phyloP scores from a whole-genome alignment of 495 filamentous ascomycete genomes.

The Apodospora peruviana region DNA sequence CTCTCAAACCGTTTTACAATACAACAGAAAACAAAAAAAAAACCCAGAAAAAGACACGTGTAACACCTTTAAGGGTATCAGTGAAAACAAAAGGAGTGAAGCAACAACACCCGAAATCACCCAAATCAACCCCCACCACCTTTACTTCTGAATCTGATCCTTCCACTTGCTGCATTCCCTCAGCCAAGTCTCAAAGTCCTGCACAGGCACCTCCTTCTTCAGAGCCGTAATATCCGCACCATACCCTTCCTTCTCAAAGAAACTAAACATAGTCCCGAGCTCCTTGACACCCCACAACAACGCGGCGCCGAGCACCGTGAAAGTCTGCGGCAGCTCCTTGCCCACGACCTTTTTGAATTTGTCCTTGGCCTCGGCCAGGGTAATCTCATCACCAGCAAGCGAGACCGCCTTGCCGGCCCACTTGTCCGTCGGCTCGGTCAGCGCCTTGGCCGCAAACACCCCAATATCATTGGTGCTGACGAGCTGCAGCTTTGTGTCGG shows the following conservation, averaged over 20 bases:
- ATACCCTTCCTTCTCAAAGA: conserved; percentile 58
- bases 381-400: conserved; percentile 27
- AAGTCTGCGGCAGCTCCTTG: conserved; percentile 45
- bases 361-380: conserved; percentile 30
- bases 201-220: conserved; percentile 48
- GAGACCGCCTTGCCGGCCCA: conserved; percentile 26
- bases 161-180: conserved; percentile 46
- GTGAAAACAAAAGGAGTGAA: no score
- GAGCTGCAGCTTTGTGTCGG: conserved; percentile 49
- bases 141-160: no score
- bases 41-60: no score
- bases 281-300: conserved; percentile 47
- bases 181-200: conserved; percentile 57
- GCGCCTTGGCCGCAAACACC: conserved; percentile 52
- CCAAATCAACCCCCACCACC: no score
- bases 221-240: conserved; percentile 51
- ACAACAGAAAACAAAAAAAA: no score
- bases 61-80: no score
- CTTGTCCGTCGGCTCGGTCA: conserved; percentile 30
- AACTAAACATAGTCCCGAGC: conserved; percentile 56
- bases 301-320: conserved; percentile 29
- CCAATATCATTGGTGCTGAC: conserved; percentile 60
- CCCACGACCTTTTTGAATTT: conserved; percentile 49
- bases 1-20: no score
- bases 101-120: no score